Evolutionary conservation across 805 yeast genomes (phyloP).

Genomic region (Kluyveromyces lactis): DNA sequence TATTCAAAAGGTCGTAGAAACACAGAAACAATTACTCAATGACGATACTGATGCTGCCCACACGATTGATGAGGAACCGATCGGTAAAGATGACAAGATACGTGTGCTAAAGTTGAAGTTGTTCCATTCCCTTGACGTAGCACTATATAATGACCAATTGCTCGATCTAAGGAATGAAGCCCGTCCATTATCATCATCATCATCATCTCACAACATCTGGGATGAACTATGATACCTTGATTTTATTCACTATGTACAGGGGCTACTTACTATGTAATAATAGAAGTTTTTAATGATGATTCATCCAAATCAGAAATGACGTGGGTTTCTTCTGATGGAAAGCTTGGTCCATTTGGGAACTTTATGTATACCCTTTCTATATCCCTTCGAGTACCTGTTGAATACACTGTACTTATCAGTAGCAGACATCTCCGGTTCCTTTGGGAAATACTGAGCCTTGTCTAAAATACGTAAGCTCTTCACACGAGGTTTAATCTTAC

Average conservation of each 20-base stretch:
- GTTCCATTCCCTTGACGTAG: constrained; percentile 52
- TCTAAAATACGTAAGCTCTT: constrained; percentile 20
- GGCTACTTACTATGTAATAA: constrained; percentile 6
- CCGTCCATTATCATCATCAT: neutral
- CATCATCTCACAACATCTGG: neutral
- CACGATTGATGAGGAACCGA: neutral
- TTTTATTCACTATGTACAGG: neutral
- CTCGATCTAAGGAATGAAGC: constrained; percentile 3
- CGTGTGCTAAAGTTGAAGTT: constrained; percentile 46
- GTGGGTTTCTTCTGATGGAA: constrained; percentile 73
- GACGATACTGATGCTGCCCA: neutral
- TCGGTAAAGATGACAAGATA: constrained; percentile 13
- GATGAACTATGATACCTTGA: neutral
- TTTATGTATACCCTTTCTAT: constrained; percentile 81
- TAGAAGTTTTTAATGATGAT: neutral
- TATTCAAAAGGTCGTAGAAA: constrained; percentile 2
- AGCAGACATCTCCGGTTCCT: constrained; percentile 71
- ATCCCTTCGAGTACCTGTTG: constrained; percentile 61
- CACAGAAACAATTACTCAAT: neutral
- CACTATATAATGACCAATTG: constrained; percentile 33
- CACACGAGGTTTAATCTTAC: constrained; percentile 21
- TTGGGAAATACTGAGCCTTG: constrained; percentile 49
- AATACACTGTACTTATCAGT: constrained; percentile 84
- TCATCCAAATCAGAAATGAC: constrained; percentile 43
- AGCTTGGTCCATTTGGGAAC: constrained; percentile 89